phyloP scores from a whole-genome alignment of 805 yeast genomes.

The Yarrowia sp. region DNA sequence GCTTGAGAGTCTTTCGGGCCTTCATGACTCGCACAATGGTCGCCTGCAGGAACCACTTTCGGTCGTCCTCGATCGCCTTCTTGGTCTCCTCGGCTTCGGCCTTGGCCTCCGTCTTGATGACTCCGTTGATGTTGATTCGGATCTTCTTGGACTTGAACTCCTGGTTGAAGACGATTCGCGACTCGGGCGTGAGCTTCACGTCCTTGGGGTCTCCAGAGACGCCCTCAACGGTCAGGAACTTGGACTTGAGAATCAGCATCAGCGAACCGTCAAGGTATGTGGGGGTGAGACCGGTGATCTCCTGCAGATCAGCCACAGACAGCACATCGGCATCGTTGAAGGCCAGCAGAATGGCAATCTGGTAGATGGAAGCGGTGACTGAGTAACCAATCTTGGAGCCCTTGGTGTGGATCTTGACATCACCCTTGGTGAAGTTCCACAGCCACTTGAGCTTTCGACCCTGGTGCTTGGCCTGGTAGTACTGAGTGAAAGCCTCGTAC shows the following conservation, averaged over 20 bases:
- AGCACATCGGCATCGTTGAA: conserved; percentile 68
- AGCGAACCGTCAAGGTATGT: conserved; percentile 73
- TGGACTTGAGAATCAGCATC: conserved; percentile 74
- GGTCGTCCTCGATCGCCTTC: conserved; percentile 79
- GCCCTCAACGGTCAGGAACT: conserved; percentile 66
- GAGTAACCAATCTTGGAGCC: conserved; percentile 58
- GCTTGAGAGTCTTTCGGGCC: conserved; percentile 77
- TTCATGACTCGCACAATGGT: conserved; percentile 96
- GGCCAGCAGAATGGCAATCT: conserved; percentile 81
- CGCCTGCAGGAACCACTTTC: conserved; percentile 83
- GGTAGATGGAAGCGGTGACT: conserved; percentile 80
- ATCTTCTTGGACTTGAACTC: conserved; percentile 84
- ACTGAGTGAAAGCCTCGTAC: conserved; percentile 61
- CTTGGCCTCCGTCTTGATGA: conserved; percentile 55
- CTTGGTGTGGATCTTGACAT: conserved; percentile 79
- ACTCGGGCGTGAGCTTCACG: conserved; percentile 42
- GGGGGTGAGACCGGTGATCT: conserved; percentile 63
- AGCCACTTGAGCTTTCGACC: conserved; percentile 94
- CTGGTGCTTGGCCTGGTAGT: conserved; percentile 71
- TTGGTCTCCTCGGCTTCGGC: conserved; percentile 72
- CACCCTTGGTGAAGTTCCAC: conserved; percentile 93
- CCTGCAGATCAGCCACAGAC: conserved; percentile 58
- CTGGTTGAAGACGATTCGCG: conserved; percentile 65
- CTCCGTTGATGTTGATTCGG: conserved; percentile 71
- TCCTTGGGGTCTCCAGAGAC: conserved; percentile 42